Evolutionary conservation across 495 filamentous ascomycete species (phyloP), one percentile per base, ranked within the genome.

Genomic region (Aspergillus nanangensis): DNA sequence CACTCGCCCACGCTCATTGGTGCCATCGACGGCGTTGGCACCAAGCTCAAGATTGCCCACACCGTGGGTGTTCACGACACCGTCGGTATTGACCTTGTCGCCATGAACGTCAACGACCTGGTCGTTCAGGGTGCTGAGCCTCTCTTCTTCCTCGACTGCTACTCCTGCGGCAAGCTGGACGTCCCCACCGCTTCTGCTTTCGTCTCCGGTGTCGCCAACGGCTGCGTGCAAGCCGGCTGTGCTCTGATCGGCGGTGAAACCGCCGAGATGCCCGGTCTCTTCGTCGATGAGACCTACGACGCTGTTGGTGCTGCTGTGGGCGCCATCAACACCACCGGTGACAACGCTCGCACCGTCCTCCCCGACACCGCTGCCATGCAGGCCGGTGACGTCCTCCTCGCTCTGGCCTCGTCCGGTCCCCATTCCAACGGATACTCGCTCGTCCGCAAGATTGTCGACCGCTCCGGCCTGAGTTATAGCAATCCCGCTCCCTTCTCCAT

Each of bases 31-130:
- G 93, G 93, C 43, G 88, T 98, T 14, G 93, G 93, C 32, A 98
- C 93, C 22, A 97, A 97, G 71, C 82, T 96, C 50, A 92, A 90
- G 71, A 87, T 97, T 54, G 94, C 93, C 7, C 90, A 93, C 58
- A 79, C 82, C 4, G 84, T 92, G 57, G 76, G 81, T 41, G 88
- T 95, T 69, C 91, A 96, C 69, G 82, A 88, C 65, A 95, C 89
- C 4, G 90, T 97, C 10, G 92, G 88, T 51, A 88, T 97, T 56
- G 93, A 98, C 62, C 78, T 98, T 10, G 94, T 97, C 2, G 93
- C 93, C 51, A 97, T 97, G 94, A 95, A 94, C 63, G 93, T 96
- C 59, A 97, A 98, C 66, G 93, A 97, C 66, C 77, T 97, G 0
- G 83, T 97, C 35, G 93, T 96, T 11, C 90, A 96, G 66, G 93